A percentile compares a stretch with the other conserved stretches of the same genome.
Evolutionary conservation across 495 filamentous ascomycete species (phyloP).

Genomic region (Melanomma pulvis-pyrius): DNA sequence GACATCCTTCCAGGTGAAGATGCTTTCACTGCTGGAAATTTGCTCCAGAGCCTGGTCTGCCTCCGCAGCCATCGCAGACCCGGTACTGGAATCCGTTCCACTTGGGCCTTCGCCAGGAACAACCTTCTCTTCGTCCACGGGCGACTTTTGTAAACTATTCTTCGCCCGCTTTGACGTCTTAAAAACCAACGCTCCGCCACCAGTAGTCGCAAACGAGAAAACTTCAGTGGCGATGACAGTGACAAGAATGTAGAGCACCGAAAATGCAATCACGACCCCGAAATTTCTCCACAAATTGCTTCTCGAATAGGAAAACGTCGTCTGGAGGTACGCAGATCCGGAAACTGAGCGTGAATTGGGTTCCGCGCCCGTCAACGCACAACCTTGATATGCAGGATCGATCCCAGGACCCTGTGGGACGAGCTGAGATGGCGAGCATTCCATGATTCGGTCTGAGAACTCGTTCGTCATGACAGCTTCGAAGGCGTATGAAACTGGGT

Average conservation of each 20-base stretch:
- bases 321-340: conserved; percentile 57
- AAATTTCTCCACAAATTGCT: conserved; percentile 66
- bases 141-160: conserved; percentile 51
- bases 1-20: conserved; percentile 77
- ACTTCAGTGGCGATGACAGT: conserved; percentile 44
- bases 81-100: conserved; percentile 17
- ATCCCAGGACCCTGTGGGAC: conserved; percentile 53
- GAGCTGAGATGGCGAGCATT: conserved; percentile 54
- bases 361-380: conserved; percentile 59
- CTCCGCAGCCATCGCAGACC: conserved; percentile 27
- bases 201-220: conserved; percentile 38
- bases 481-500: conserved; percentile 58
- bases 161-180: conserved; percentile 66
- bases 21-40: conserved; percentile 62
- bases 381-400: conserved; percentile 63
- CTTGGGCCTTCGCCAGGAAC: not conserved
- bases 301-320: conserved; percentile 58
- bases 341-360: conserved; percentile 54
- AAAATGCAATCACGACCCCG: conserved; percentile 61
- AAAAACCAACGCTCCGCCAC: conserved; percentile 64
- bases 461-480: conserved; percentile 66
- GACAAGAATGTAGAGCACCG: conserved; percentile 45
- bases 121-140: conserved; percentile 51
- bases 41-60: conserved; percentile 54
- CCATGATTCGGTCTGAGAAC: conserved; percentile 52